phyloP scores from a whole-genome alignment of 306 rosid species.

The Trifolium dubium region DNA sequence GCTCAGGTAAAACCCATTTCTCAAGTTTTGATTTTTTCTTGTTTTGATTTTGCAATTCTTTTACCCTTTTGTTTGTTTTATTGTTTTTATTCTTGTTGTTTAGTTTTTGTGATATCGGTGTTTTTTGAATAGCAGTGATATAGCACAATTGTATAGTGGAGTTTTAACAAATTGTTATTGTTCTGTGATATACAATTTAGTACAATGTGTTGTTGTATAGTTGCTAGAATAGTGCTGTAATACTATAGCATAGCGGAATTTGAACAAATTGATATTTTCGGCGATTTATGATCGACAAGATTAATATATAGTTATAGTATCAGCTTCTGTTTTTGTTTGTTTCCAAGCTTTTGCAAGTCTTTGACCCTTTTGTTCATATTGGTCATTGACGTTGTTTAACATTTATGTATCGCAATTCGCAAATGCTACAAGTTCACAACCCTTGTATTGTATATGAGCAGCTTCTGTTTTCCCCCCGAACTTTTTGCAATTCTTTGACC shows the following conservation, averaged over 20 bases:
- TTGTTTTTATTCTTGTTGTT: too few species aligned
- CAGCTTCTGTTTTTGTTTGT: too few species aligned
- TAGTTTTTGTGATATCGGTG: neutral
- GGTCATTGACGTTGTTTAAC: conserved; percentile 38
- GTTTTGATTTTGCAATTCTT: neutral
- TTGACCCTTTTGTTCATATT: too few species aligned
- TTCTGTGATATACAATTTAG: neutral
- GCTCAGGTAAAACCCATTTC: conserved; percentile 61
- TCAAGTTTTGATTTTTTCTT: neutral
- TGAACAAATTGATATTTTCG: neutral
- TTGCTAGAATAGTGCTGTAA: neutral
- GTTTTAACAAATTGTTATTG: neutral
- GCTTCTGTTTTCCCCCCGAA: neutral
- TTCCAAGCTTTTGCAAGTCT: neutral
- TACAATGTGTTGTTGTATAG: neutral
- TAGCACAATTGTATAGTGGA: neutral
- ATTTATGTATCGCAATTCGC: conserved; percentile 24
- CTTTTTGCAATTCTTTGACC: neutral
- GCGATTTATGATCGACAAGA: neutral
- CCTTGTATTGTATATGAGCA: neutral
- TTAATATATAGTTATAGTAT: neutral
- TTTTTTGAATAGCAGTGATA: neutral
- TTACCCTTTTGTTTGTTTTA: neutral
- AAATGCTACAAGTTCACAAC: too few species aligned
- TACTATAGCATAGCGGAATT: neutral